Conservation (phyloP, 805 yeast genomes). For the Wilhelminamyces savonicus region DNA sequence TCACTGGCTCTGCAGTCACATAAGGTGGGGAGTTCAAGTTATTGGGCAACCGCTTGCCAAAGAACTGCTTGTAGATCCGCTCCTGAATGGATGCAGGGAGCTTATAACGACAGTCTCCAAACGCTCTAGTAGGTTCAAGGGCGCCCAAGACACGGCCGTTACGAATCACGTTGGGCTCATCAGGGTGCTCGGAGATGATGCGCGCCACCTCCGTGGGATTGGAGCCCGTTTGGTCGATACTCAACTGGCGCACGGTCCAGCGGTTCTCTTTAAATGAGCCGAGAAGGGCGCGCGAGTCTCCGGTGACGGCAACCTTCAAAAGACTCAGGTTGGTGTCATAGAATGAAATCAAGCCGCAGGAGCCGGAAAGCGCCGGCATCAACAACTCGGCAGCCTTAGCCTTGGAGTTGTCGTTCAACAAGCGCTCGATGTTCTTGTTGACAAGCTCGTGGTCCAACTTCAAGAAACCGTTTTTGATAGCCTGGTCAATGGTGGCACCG, state of each 20-base stretch:
- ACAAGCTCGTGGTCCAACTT: slow-evolving; percentile 85
- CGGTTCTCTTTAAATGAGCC: slow-evolving; percentile 65
- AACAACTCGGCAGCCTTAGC: slow-evolving; percentile 66
- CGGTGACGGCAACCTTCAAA: slow-evolving; percentile 89
- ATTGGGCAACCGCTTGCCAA: slow-evolving; percentile 73
- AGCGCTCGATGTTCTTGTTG: slow-evolving; percentile 59
- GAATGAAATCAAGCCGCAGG: slow-evolving; percentile 85
- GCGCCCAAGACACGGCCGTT: slow-evolving; percentile 91
- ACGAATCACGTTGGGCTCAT: slow-evolving; percentile 74
- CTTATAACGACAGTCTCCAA: slow-evolving; percentile 95
- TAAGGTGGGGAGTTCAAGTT: slow-evolving; percentile 87
- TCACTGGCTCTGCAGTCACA: slow-evolving; percentile 93
- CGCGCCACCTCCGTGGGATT: slow-evolving; percentile 82
- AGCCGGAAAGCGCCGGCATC: slow-evolving; percentile 93
- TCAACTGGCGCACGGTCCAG: slow-evolving; percentile 85
- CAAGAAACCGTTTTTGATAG: slow-evolving; percentile 74
- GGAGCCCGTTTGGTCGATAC: slow-evolving; percentile 92
- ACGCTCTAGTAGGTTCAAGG: slow-evolving; percentile 91
- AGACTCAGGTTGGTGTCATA: slow-evolving; percentile 70
- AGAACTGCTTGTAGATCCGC: slow-evolving; percentile 63
- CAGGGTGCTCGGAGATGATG: slow-evolving; percentile 83
- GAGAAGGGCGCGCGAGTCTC: slow-evolving; percentile 89
- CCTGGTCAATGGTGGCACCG: slow-evolving; percentile 67
- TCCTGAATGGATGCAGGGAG: slow-evolving; percentile 75
- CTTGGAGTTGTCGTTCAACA: slow-evolving; percentile 62